A percentile compares a stretch with the other conserved stretches of the same genome.
Evolutionary conservation across 306 rosid species (phyloP).

Genomic region (Vicia villosa): DNA sequence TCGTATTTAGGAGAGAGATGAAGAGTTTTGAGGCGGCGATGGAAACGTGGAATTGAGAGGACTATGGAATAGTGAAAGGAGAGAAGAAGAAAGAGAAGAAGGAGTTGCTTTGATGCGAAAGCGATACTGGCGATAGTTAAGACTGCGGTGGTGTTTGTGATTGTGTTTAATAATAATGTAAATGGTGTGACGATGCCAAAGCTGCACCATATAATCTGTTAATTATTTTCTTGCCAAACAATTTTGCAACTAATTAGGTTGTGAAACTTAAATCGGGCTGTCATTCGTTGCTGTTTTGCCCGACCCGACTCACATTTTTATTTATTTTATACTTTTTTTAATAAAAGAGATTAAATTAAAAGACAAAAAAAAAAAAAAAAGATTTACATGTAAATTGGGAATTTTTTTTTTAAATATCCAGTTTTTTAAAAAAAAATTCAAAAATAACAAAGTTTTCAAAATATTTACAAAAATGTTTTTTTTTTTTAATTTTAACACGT

Average conservation of each 20-base stretch:
- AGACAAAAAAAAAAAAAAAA: no score
- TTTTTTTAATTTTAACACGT: no score
- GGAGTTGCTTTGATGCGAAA: not conserved
- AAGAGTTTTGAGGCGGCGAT: conserved; percentile 37
- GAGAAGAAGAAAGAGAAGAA: not conserved
- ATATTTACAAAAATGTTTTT: no score
- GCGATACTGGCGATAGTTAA: not conserved
- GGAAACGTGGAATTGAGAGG: not conserved
- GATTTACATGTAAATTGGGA: no score
- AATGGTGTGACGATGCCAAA: conserved; percentile 43
- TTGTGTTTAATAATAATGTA: not conserved
- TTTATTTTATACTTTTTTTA: no score
- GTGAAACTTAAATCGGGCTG: no score
- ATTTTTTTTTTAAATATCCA: no score
- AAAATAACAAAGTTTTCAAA: no score
- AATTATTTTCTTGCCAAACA: not conserved
- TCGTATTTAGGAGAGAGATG: conserved; percentile 17
- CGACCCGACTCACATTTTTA: not conserved
- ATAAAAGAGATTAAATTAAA: no score
- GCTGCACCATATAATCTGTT: conserved; percentile 39
- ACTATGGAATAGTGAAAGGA: conserved; percentile 9
- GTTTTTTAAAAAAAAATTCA: no score
- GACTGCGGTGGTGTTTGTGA: not conserved
- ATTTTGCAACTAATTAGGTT: not conserved
- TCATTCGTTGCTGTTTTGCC: not conserved